A percentile compares a stretch with the other conserved stretches of the same genome.
phyloP scores from a whole-genome alignment of 2,329 filamentous ascomycete species.

The Ophiostoma himal-ulmi region DNA sequence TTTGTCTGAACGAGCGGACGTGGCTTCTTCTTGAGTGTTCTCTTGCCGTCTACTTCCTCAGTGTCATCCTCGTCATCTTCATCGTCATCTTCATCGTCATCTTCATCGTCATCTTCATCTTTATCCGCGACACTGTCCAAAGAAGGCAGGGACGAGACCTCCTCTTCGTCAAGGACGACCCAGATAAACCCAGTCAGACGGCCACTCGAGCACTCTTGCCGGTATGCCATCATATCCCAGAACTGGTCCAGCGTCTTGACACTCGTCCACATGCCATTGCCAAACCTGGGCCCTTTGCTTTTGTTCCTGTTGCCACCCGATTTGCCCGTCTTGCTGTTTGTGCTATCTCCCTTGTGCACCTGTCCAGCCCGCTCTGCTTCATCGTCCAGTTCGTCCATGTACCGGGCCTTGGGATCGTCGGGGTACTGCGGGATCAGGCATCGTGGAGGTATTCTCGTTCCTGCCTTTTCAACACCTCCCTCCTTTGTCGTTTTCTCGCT shows the following conservation, averaged over 20 bases:
- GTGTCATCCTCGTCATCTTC: not conserved
- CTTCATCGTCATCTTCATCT: not conserved
- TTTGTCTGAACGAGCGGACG: not conserved
- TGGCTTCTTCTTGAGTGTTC: conserved; percentile 6
- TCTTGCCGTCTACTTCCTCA: not conserved
- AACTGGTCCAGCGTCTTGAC: conserved; percentile 83
- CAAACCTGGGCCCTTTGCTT: conserved; percentile 25
- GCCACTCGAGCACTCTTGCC: conserved; percentile 92
- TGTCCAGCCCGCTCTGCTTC: conserved; percentile 59
- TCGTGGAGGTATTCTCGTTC: conserved; percentile 57
- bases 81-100: not conserved
- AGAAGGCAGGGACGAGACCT: not conserved
- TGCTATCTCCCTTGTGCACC: not conserved
- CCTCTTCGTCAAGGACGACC: conserved; percentile 64
- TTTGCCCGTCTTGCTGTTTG: not conserved
- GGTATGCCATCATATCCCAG: conserved; percentile 97
- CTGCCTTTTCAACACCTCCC: not conserved
- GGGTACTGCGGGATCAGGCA: conserved; percentile 87
- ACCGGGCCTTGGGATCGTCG: conserved; percentile 91
- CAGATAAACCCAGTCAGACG: conserved; percentile 91
- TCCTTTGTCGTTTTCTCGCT: not conserved
- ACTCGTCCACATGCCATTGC: conserved; percentile 70
- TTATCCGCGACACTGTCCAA: not conserved
- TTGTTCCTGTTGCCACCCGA: not conserved
- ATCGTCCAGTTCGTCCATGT: conserved; percentile 81